Base-by-base conservation (phyloP, 148 eudicot genomes). In the Silene uniflora region DNA sequence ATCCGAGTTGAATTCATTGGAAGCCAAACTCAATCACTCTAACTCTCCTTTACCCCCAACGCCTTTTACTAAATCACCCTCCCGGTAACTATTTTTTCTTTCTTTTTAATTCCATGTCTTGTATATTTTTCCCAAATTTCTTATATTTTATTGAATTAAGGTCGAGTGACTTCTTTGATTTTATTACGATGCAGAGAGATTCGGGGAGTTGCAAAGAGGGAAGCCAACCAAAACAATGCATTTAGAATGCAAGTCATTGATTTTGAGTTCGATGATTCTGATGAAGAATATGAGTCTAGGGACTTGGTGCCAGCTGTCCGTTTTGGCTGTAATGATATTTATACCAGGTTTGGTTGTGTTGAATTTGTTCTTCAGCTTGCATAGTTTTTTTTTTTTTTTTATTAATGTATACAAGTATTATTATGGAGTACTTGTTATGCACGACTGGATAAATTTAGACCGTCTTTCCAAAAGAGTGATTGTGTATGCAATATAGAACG, bases 241-340 rank as follows among this genome's bases (percentile, higher is more conserved):
- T 94, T 94, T 76, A 83, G 87, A 3, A 87, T 93, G 91, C 88
- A 78, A 29, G 80, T 91, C 0, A 69, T 84, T 5, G 91, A 88
- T 69, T 73, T 77, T 62, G 91, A 80, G 17, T 56, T 81, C 67
- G 84, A 78, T 56, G 88, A 88, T 54, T 65, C 44, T n/a, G 94
- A 86, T 71, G 84, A 79, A 46, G 88, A 77, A 12, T 73, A 18
- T 47, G 86, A 77, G 29, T 77, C n/a, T 85, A 67, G 44, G 54
- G 74, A 62, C 25, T 61, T 89, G 69, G 86, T 82, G 39, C 79
- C 80, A 5, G 88, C 87, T 10, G 75, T 73, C 44, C 86, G 87
- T 55, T 94, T 90, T 81, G 52, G 76, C 55, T 89, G 82, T 63
- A 79, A 78, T 81, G 88, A 91, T 22, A 60, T 83, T 23, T 83